Conservation (phyloP, 169 alveolate species). For the Plasmodium adleri region DNA sequence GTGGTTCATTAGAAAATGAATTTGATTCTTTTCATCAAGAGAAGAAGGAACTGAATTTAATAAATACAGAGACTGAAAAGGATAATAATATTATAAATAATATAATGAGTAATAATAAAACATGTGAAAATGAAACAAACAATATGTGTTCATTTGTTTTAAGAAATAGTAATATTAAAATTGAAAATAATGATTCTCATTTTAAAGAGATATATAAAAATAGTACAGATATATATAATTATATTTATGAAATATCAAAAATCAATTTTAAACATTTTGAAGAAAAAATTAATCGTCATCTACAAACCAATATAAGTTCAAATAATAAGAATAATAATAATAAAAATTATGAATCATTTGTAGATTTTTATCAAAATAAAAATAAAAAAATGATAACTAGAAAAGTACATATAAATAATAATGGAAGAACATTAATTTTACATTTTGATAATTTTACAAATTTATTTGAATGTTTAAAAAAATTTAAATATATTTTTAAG, state of each 20-base stretch:
- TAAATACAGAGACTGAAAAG: neutral
- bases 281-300: constrained; percentile 12
- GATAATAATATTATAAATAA: neutral
- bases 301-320: constrained; percentile 16
- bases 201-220: neutral
- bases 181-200: constrained; percentile 22
- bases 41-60: neutral
- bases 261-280: constrained; percentile 52
- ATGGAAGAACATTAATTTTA: constrained; percentile 69
- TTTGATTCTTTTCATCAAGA: neutral
- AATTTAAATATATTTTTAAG: constrained; percentile 52
- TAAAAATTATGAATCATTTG: constrained; percentile 50
- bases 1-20: neutral
- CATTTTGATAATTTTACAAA: constrained; percentile 57
- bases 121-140: neutral
- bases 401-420: constrained; percentile 31
- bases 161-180: constrained; percentile 53
- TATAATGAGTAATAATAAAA: neutral
- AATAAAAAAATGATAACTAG: constrained; percentile 35
- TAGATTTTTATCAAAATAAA: constrained; percentile 69
- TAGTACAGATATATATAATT: constrained; percentile 22
- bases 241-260: constrained; percentile 60
- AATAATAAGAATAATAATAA: constrained; percentile 20
- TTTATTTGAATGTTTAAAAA: constrained; percentile 52
- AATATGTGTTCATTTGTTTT: constrained; percentile 33